Conservation (phyloP, 176 grass and related monocot genomes). For the Bonia amplexicaulis region DNA sequence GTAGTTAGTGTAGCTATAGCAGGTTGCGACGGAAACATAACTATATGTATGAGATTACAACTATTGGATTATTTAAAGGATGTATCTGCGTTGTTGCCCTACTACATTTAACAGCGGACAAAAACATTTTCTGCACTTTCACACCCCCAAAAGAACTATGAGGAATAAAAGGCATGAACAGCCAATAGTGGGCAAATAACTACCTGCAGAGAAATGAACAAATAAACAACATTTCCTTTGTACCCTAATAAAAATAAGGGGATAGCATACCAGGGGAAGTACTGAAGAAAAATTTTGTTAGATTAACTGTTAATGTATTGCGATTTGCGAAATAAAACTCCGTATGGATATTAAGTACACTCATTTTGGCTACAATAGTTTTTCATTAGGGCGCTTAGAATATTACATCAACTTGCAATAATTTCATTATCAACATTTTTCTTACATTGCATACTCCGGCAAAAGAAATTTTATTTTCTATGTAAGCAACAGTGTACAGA, state of each 20-base stretch:
- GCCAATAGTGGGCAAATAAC: background rate
- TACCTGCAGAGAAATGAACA: background rate
- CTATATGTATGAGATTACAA: background rate
- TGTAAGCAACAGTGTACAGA: background rate
- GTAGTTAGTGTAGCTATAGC: constrained; percentile 8
- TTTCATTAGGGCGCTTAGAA: background rate
- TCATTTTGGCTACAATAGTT: background rate
- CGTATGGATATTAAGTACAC: background rate
- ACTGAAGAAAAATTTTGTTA: background rate
- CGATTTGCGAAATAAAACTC: background rate
- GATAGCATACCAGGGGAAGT: background rate
- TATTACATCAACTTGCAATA: background rate
- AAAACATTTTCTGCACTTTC: background rate
- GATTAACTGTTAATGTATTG: background rate
- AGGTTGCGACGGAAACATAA: background rate
- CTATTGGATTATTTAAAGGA: background rate
- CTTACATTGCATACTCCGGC: background rate
- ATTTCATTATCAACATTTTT: background rate
- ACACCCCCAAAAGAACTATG: background rate
- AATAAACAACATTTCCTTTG: background rate
- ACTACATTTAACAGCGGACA: background rate
- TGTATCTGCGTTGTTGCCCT: background rate
- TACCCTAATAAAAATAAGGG: background rate
- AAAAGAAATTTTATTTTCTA: background rate
- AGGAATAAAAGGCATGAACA: background rate